Evolutionary conservation across 2,329 filamentous ascomycete species (phyloP), one percentile per base, ranked within the genome.

Genomic region (Pseudogymnoascus sp.): DNA sequence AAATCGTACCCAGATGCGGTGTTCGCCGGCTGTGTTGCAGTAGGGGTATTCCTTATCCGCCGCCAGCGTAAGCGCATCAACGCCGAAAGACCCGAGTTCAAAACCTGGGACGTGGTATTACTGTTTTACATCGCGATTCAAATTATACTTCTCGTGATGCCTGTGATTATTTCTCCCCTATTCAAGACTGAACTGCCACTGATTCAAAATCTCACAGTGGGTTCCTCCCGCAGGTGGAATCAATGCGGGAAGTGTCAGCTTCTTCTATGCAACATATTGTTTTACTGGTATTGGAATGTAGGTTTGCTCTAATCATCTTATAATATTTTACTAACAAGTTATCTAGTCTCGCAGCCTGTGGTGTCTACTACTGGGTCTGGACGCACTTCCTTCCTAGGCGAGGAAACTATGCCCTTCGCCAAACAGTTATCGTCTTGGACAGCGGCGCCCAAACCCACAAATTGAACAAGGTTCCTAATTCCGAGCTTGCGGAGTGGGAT

Each of bases 181-280:
- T 53, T 53, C 14, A 16, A 31, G 46, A 53, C 46, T 18, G 25
- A 53, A 16, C 46, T 53, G 18, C 25, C 23, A 31, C 46, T 53
- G 5, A 53, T 18, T 53, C 46, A 53, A 53, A 31, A 31, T 31
- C 46, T 53, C 46, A 53, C 25, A 53, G 0, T 91, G 88, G 88
- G 88, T 85, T 67, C 88, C 88, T 1, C 89, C 88, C 0, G 77
- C 78, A 0, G 80, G 77, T 0, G 88, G 88, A 0, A 76, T 76
- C 0, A 80, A 82, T 36, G 84, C 81, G 0, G 88, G 87, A 0
- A 83, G 87, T 63, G 87, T 90, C 1, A 87, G 82, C 62, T 91
- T 91, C 73, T 91, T 85, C 84, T 91, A 90, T 67, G 87, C 80
- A 1, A 90, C 87, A 0, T 90, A 90, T 68, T 81, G 82, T 18